These are phyloP conservation scores for Lyophyllum semitale DNA, from an alignment of 768 basidiomycete genomes.

Conservation along the genomic window DNA sequence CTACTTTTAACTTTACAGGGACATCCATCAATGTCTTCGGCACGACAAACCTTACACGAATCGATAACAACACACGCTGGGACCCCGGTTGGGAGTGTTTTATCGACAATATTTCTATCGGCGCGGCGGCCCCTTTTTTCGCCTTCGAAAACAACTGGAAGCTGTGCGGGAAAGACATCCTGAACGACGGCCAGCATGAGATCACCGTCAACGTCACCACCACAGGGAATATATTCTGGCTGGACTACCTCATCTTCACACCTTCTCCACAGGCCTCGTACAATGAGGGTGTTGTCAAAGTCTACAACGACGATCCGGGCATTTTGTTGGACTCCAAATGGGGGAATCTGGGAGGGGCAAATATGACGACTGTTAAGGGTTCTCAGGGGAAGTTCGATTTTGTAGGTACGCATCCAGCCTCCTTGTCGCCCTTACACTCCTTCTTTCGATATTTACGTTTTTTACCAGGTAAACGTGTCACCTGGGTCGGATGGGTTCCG, in stretches of 20 bases:
- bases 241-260: too few relatives aligned
- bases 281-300: background rate
- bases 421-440: background rate
- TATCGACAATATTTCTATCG: conserved; percentile 17
- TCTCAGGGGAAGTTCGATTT: conserved; percentile 7
- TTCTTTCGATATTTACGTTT: background rate
- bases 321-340: background rate
- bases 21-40: too few relatives aligned
- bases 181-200: too few relatives aligned
- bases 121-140: conserved; percentile 7
- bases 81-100: too few relatives aligned
- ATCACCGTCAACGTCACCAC: conserved; percentile 22
- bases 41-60: too few relatives aligned
- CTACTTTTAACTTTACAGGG: too few relatives aligned
- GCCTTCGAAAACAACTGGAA: conserved; percentile 19
- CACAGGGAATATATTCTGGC: conserved; percentile 20
- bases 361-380: conserved; percentile 3
- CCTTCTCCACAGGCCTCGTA: conserved; percentile 10
- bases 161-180: conserved; percentile 24
- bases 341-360: conserved; percentile 3
- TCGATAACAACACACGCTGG: too few relatives aligned
- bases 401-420: conserved; percentile 3
- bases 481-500: conserved; percentile 10
- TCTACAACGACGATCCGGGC: conserved; percentile 7
- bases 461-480: conserved; percentile 5